phyloP scores from a whole-genome alignment of 2,329 filamentous ascomycete genomes.

The Apiospora saccharicola region DNA sequence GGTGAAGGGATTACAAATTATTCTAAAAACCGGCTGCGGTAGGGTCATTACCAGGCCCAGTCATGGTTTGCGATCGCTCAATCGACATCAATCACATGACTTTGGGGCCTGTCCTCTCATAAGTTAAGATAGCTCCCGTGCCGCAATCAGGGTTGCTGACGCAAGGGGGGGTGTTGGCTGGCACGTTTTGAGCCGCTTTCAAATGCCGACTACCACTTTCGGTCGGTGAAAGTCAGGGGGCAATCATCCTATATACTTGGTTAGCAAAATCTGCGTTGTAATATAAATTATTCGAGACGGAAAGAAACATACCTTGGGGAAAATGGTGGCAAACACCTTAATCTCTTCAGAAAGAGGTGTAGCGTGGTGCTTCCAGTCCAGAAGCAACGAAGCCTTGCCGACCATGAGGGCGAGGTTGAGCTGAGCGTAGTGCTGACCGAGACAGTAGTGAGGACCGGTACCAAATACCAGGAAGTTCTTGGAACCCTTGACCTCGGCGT shows the following conservation, averaged over 20 bases:
- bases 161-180: neutral
- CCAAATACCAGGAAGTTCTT: constrained; percentile 99
- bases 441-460: constrained; percentile 93
- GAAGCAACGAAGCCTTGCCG: constrained; percentile 84
- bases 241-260: constrained; percentile 74
- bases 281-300: constrained; percentile 3
- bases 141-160: neutral
- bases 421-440: constrained; percentile 91
- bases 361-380: constrained; percentile 90
- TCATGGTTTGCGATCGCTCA: neutral
- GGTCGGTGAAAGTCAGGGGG: constrained; percentile 73
- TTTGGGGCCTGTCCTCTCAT: constrained; percentile 3
- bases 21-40: constrained; percentile 2
- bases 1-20: constrained; percentile 15
- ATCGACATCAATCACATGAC: constrained; percentile 15
- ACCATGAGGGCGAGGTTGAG: constrained; percentile 89
- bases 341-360: constrained; percentile 91
- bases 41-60: constrained; percentile 1
- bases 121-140: neutral
- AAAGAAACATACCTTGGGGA: constrained; percentile 78
- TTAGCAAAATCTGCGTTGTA: constrained; percentile 37
- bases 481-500: constrained; percentile 81
- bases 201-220: constrained; percentile 50
- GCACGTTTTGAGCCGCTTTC: neutral
- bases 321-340: constrained; percentile 98